Evolutionary conservation across 768 basidiomycete genomes (phyloP).

Genomic region (Leccinum fibrillosum): DNA sequence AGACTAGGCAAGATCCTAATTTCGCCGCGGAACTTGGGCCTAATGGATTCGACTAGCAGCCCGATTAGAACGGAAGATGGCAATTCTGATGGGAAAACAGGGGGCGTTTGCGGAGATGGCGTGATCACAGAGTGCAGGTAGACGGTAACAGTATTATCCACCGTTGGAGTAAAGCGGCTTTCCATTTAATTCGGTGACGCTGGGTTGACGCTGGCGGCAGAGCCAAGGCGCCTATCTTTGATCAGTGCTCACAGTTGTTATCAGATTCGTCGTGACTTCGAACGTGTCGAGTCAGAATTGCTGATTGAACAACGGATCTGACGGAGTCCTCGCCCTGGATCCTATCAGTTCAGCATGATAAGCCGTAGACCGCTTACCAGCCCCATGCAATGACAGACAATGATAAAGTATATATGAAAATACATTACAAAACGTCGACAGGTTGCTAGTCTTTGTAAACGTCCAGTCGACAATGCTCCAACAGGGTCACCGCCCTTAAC

Average conservation of each 20-base stretch:
- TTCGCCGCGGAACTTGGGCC: neutral
- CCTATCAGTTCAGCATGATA: neutral
- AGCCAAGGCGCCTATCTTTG: neutral
- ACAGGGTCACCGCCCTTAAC: neutral
- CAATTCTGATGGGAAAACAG: neutral
- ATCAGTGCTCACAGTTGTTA: neutral
- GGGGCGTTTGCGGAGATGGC: neutral
- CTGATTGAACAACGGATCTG: no score
- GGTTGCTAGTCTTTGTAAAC: neutral
- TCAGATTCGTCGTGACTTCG: neutral
- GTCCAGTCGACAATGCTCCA: neutral
- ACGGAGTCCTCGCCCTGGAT: conserved; percentile 1
- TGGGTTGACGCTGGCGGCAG: neutral
- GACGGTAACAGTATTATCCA: neutral
- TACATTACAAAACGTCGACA: neutral
- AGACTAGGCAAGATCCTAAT: neutral
- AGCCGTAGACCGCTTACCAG: neutral
- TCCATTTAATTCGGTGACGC: neutral
- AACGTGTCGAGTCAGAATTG: no score
- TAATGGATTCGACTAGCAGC: neutral
- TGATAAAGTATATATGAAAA: neutral
- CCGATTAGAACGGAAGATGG: neutral
- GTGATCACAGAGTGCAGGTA: neutral
- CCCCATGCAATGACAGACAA: neutral
- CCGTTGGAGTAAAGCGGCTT: neutral